Conservation (phyloP, 164 flowering plant species). For the Umbellularia californica region DNA sequence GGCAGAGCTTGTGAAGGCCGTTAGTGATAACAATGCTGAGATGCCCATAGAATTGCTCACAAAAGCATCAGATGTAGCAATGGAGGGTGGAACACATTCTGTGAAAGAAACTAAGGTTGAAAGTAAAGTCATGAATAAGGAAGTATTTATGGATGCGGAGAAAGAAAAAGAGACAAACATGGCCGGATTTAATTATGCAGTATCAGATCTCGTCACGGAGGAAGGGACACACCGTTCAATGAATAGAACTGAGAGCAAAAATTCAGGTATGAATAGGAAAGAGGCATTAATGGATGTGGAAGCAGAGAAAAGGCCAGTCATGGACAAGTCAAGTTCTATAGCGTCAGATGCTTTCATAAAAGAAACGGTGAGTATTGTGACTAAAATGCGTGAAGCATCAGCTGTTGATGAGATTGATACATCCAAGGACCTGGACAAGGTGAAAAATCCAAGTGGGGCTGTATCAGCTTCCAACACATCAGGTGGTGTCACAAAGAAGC, state of each 20-base stretch:
- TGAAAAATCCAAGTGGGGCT: neutral
- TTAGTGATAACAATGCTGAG: conserved; percentile 12
- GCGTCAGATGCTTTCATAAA: conserved; percentile 7
- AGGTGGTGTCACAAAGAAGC: conserved; percentile 10
- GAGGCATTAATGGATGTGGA: neutral
- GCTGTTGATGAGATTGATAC: neutral
- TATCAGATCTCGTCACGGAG: conserved; percentile 3
- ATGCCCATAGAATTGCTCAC: neutral
- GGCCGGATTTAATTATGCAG: neutral
- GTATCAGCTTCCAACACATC: neutral
- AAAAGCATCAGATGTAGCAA: neutral
- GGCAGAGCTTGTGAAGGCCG: conserved; percentile 8
- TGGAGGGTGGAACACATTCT: neutral
- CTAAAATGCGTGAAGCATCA: neutral
- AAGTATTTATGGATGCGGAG: neutral
- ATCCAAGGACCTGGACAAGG: neutral
- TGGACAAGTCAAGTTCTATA: neutral
- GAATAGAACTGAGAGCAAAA: neutral
- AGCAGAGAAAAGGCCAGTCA: neutral
- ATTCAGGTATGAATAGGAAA: neutral
- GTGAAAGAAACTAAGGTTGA: neutral
- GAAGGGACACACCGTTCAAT: neutral
- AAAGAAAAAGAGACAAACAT: neutral
- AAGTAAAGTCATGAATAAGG: neutral
- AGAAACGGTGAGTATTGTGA: conserved; percentile 10